Conservation (phyloP, 495 filamentous ascomycete genomes). For the Amniculicola lignicola region DNA sequence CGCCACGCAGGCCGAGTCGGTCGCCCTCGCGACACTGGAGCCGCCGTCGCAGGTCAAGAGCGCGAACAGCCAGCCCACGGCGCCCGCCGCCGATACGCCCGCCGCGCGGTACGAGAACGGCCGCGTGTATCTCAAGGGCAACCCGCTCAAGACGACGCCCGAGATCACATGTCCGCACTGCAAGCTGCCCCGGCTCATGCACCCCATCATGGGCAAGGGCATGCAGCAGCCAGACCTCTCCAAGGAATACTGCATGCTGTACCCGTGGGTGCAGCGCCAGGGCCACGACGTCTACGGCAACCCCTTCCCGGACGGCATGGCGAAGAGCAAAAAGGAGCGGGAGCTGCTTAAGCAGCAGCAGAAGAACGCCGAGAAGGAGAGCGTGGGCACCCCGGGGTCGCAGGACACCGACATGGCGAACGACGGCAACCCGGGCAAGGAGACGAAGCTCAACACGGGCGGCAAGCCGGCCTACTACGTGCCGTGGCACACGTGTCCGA, state of each 20-base stretch:
- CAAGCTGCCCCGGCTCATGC: constrained; percentile 43
- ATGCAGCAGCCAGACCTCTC: constrained; percentile 35
- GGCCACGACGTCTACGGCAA: constrained; percentile 83
- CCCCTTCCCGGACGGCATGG: constrained; percentile 60
- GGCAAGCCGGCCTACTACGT: constrained; percentile 63
- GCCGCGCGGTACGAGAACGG: constrained; percentile 71
- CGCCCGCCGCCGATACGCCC: constrained; percentile 59
- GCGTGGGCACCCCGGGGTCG: constrained; percentile 37
- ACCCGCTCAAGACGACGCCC: constrained; percentile 67
- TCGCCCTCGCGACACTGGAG: constrained; percentile 49
- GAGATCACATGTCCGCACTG: constrained; percentile 57
- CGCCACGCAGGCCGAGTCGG: constrained; percentile 56
- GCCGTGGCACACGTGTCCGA: constrained; percentile 69
- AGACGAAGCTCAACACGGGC: constrained; percentile 36
- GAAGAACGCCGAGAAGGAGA: constrained; percentile 33
- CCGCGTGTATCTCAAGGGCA: constrained; percentile 68
- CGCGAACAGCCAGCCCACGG: constrained; percentile 15
- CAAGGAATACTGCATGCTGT: constrained; percentile 67
- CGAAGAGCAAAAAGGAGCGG: constrained; percentile 54
- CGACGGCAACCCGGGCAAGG: constrained; percentile 20
- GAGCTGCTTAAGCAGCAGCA: constrained; percentile 37
- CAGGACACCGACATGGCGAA: constrained; percentile 33
- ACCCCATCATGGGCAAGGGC: constrained; percentile 41
- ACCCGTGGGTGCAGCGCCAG: constrained; percentile 67
- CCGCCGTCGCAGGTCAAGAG: constrained; percentile 44